Evolutionary conservation across 225 moss, liverwort and hornwort genomes (phyloP), one percentile per base, ranked within the genome.

Genomic region (Climacium dendroides): DNA sequence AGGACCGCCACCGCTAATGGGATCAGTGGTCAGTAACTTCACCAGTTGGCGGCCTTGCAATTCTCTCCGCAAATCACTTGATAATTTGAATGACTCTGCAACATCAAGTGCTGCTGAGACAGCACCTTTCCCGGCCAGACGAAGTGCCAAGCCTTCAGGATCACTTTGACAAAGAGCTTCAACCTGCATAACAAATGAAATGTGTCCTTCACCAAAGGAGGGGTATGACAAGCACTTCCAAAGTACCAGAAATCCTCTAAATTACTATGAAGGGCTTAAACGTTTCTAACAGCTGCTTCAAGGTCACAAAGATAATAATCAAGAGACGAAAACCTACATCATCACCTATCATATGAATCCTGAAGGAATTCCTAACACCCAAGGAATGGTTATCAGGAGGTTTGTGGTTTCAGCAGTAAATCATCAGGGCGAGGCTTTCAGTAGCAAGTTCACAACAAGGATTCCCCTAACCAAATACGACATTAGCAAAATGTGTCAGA

Each of bases 11-110:
- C 96, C 97, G 85, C 95, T 96, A 43, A 96, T 97, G 50, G 99
- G 99, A 92, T 96, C 96, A 90, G 97, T 93, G 71, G 97, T 96
- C 87, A 99, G 92, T 83, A 99, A 91, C 90, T 99, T 97, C 90
- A 99, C 97, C 50, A 99, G 90, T 87, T 99, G 97, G 54, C 99
- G 96, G 78, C 97, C 99, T 94, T 97, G 99, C 78, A 99, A 90
- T 93, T 99, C 99, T 89, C 96, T 93, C 84, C 94, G 93, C 87
- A 96, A 91, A 75, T 94, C 92, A 90, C 86, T 93, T 28, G 97
- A 95, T 57, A 99, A 87, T 70, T 96, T 96, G 87, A 97, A 97
- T 78, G 97, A 96, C 87, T 99, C 96, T 28, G 97, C 99, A 81
- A 99, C 95, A 89, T 96, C 96, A 37, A 99, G 94, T 69, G 99